Evolutionary conservation across 2,329 filamentous ascomycete genomes (phyloP), one percentile per base, ranked within the genome.

Genomic region (Neofusicoccum ribis): DNA sequence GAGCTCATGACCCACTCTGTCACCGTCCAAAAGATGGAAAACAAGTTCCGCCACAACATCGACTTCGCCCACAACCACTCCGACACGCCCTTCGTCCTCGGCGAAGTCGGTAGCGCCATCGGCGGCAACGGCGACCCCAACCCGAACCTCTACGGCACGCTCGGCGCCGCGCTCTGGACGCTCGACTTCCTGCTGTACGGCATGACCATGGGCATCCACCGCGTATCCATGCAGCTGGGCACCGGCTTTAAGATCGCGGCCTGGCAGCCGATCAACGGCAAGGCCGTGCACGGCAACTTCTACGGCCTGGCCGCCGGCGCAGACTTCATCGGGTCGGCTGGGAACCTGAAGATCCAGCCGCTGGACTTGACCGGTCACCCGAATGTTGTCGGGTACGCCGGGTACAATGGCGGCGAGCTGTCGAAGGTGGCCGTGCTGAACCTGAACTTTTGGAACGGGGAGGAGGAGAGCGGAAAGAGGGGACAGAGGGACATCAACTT

Each of bases 171-270:
- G 2, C 20, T 65, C 0, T 65, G 63, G 63, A 36, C 41, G 23
- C 31, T 62, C 3, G 63, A 65, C 37, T 65, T 61, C 20, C 20
- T 56, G 12, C 20, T 63, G 6, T 11, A 63, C 49, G 34, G 41
- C 61, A 63, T 63, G 61, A 8, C 61, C 5, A 17, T 62, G 5
- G 36, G 20, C 31, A 31, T 62, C 15, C 1, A 3, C 0, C 41
- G 59, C 15, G 46, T 51, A 1, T 47, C 41, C 9, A 62, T 62
- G 59, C 59, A 62, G 17, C 49, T 51, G 1, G 61, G 61, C 2
- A 51, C 61, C 27, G 20, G 34, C 34, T 56, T 51, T 37, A 12
- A 14, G 15, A 51, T 51, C 3, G 36, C 61, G 0, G 46, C 61
- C 1, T 63, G 47, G 61, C 46, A 63, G 27, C 54, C 54, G 2